phyloP scores from a whole-genome alignment of 495 filamentous ascomycete species.

The Daldinia bambusicola region DNA sequence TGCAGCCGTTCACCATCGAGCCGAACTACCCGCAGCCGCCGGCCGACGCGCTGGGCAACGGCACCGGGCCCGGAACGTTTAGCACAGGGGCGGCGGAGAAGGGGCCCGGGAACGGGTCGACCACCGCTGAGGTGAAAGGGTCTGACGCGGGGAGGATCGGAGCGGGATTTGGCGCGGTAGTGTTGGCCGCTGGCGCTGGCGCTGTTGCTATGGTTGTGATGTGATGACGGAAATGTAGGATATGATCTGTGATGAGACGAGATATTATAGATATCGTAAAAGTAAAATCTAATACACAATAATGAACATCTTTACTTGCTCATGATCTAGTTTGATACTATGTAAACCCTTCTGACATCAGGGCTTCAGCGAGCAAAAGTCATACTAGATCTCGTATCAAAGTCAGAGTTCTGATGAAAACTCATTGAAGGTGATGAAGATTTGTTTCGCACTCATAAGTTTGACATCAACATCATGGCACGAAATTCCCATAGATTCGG shows the following conservation, averaged over 20 bases:
- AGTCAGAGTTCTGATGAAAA: no score
- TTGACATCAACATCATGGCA: slow-evolving; percentile 20
- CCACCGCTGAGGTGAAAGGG: neutral
- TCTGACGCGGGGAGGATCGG: slow-evolving; percentile 6
- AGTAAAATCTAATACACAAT: no score
- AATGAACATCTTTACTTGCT: no score
- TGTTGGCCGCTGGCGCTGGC: neutral
- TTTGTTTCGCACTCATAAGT: neutral
- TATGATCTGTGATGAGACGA: neutral
- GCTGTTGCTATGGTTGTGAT: slow-evolving; percentile 1
- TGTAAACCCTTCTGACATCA: no score
- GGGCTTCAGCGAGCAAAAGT: no score
- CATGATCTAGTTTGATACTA: no score
- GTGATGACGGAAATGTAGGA: slow-evolving; percentile 10
- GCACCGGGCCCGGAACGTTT: slow-evolving; percentile 43
- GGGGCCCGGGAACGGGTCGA: neutral
- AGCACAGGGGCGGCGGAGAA: neutral
- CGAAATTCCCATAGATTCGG: slow-evolving; percentile 6
- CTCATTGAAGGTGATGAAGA: no score
- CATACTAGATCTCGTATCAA: no score
- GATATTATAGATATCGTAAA: no score
- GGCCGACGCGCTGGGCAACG: slow-evolving; percentile 43
- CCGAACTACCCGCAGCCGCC: slow-evolving; percentile 38
- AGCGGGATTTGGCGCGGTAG: neutral
- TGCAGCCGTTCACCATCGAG: slow-evolving; percentile 48